These are phyloP conservation scores for Cyphellophora europaea DNA, from an alignment of 2,329 filamentous ascomycete species.

Conservation along the genomic window DNA sequence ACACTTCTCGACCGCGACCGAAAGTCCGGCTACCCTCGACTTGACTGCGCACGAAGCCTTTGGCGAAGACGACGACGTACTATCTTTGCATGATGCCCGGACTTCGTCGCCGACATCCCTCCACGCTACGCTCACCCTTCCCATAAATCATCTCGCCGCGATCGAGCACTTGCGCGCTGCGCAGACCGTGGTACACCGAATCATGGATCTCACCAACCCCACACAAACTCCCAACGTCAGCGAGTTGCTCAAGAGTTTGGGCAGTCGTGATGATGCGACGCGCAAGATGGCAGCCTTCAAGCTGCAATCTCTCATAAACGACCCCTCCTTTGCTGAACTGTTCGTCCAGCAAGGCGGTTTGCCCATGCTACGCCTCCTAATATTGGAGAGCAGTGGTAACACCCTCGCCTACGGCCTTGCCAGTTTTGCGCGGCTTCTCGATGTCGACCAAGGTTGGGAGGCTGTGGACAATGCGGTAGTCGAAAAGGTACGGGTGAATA, in stretches of 20 bases:
- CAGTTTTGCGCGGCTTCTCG: slow-evolving; percentile 74
- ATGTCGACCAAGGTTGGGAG: slow-evolving; percentile 98
- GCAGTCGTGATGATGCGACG: slow-evolving; percentile 69
- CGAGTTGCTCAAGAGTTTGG: slow-evolving; percentile 49
- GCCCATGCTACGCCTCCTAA: slow-evolving; percentile 68
- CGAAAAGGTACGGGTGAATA: slow-evolving; percentile 43
- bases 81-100: too few species aligned
- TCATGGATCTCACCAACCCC: slow-evolving; percentile 12
- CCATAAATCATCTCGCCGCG: too few species aligned
- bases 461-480: slow-evolving; percentile 44
- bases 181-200: neutral
- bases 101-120: too few species aligned
- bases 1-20: too few species aligned
- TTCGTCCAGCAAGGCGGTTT: slow-evolving; percentile 89
- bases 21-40: too few species aligned
- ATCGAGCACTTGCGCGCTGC: slow-evolving; percentile 1
- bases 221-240: slow-evolving; percentile 34
- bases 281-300: slow-evolving; percentile 99
- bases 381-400: slow-evolving; percentile 80
- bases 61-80: too few species aligned
- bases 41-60: too few species aligned
- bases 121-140: too few species aligned
- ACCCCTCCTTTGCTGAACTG: slow-evolving; percentile 90
- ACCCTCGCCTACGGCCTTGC: slow-evolving; percentile 92
- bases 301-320: slow-evolving; percentile 87